Evolutionary conservation across 129 eudicot genomes (phyloP).

Genomic region (Chrysanthemum lavandulifolium): DNA sequence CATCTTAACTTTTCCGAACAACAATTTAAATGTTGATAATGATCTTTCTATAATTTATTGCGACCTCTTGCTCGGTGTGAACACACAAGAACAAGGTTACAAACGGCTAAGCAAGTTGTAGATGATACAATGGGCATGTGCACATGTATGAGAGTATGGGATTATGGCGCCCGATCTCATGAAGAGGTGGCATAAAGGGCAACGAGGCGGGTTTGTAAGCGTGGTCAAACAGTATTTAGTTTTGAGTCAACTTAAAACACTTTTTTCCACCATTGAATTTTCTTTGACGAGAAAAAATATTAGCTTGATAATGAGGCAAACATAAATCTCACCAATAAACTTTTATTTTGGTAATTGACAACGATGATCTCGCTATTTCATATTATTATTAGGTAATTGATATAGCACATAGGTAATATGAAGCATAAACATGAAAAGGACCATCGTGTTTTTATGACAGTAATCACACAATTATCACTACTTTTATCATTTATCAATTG

Average conservation of each 20-base stretch:
- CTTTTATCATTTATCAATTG: too few species aligned
- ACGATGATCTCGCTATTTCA: too few species aligned
- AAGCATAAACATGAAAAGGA: background rate
- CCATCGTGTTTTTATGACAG: too few species aligned
- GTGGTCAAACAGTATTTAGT: background rate
- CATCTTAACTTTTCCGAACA: background rate
- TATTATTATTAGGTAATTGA: too few species aligned
- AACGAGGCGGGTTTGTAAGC: background rate
- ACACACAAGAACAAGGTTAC: slow-evolving; percentile 61
- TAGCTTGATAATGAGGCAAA: too few species aligned
- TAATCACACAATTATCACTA: too few species aligned
- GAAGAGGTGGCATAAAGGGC: background rate
- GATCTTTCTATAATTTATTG: slow-evolving; percentile 8
- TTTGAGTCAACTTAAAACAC: background rate
- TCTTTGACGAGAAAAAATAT: too few species aligned
- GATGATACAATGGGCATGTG: slow-evolving; percentile 94
- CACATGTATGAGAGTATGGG: slow-evolving; percentile 46
- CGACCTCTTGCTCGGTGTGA: slow-evolving; percentile 98
- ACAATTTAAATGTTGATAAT: background rate
- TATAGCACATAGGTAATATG: too few species aligned
- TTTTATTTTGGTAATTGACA: too few species aligned
- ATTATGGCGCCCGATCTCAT: background rate
- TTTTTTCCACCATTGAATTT: background rate
- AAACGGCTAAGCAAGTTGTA: slow-evolving; percentile 69
- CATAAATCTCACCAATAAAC: too few species aligned